Base-by-base conservation (phyloP, 108 stramenopile genomes). In the Bacterosira constricta region DNA sequence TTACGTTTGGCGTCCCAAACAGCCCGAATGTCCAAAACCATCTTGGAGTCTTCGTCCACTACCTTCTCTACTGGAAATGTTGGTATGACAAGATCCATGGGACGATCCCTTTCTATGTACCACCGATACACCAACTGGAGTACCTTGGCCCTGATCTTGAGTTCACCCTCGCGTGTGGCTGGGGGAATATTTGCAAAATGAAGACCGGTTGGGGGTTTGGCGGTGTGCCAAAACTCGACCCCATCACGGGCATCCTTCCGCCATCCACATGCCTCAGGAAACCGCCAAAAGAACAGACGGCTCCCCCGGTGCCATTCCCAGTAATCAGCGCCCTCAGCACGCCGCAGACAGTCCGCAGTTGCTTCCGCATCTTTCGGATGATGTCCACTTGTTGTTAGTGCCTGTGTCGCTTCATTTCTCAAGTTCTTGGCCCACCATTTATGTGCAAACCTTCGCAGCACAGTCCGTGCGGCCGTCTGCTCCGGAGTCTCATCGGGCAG, bases 301-400 rank as follows among this genome's bases (percentile, higher is more conserved):
- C n/a, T n/a, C n/a, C 81, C 81, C 11, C 54, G 42, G n/a, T 73
- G 44, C 81, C 77, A 83, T 17, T 8, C 69, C 38, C 45, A n/a
- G n/a, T n/a, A n/a, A n/a, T n/a, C n/a, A n/a, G n/a, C n/a, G n/a
- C n/a, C n/a, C n/a, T n/a, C n/a, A 18, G 58, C 51, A 1, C 73
- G 1, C 2, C 23, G 11, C 4, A 70, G 13, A 25, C 67, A 67
- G 9, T 76, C 81, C 9, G 67, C 45, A 18, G 38, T 37, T 21
- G 49, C 49, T 35, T 6, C 34, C 7, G 7, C 12, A 21, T 69
- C 68, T 37, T 35, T 21, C 12, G 29, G 34, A 4, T 58, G 17
- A 34, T 58, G 39, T 4, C 68, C 56, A 49, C 39, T 69, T 5
- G 15, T 34, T 12, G 6, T 8, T 5, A 69, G 56, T 20, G 36